A percentile compares a stretch with the other conserved stretches of the same genome.
Conservation (phyloP, 140 eudicot species). For the Ambrosia hybrid region DNA sequence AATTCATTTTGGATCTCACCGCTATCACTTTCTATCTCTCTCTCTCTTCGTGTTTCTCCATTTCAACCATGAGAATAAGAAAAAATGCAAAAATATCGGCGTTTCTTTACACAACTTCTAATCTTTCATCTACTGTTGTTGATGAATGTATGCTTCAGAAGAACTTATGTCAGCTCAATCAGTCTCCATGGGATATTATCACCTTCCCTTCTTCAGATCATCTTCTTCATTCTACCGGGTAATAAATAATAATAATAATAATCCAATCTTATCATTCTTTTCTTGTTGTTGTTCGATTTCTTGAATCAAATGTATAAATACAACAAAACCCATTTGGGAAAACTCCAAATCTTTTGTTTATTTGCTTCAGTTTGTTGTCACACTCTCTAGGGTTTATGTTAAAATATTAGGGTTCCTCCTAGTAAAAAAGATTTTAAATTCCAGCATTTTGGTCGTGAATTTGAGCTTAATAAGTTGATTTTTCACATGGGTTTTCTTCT, state of each 20-base stretch:
- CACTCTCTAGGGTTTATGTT: slow-evolving; percentile 46
- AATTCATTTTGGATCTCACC: not conserved
- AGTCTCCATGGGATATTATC: slow-evolving; percentile 57
- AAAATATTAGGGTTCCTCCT: not conserved
- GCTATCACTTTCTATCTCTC: not conserved
- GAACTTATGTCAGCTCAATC: slow-evolving; percentile 49
- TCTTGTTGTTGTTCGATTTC: slow-evolving; percentile 3
- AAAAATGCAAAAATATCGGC: slow-evolving; percentile 44
- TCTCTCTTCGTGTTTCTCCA: not conserved
- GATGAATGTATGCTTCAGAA: slow-evolving; percentile 24
- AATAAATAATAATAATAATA: not conserved
- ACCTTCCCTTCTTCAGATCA: slow-evolving; percentile 39
- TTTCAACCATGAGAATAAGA: slow-evolving; percentile 49
- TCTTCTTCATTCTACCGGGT: slow-evolving; percentile 32
- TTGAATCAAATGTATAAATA: slow-evolving; percentile 22
- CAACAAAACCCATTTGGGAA: slow-evolving; percentile 27
- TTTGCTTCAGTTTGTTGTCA: slow-evolving; percentile 18
- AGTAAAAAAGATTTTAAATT: slow-evolving; percentile 15
- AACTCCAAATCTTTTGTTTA: slow-evolving; percentile 25
- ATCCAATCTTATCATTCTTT: slow-evolving; percentile 6
- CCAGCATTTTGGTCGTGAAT: slow-evolving; percentile 30
- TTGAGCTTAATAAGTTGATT: slow-evolving; percentile 22
- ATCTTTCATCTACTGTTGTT: slow-evolving; percentile 11
- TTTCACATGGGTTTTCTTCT: slow-evolving; percentile 32
- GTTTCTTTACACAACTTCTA: slow-evolving; percentile 25